phyloP scores from a whole-genome alignment of 2,329 filamentous ascomycete species.

The Tolypocladium capitatum region DNA sequence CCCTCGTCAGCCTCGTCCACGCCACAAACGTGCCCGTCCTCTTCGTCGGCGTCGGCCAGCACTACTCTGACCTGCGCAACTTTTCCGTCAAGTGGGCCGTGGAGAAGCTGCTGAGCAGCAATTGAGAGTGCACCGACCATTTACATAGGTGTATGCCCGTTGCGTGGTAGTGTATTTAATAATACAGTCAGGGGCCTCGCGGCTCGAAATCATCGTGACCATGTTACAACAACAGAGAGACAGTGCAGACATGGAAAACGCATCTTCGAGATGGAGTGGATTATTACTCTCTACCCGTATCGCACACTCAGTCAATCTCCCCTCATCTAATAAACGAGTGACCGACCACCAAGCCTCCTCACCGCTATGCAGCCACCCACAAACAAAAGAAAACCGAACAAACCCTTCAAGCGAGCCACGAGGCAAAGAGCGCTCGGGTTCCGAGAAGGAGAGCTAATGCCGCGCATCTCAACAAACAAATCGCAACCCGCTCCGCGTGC shows the following conservation, averaged over 20 bases:
- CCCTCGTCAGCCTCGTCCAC: slow-evolving; percentile 92
- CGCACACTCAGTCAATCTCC: background rate
- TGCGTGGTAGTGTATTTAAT: background rate
- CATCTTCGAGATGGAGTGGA: slow-evolving; percentile 1
- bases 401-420: background rate
- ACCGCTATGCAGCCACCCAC: slow-evolving; percentile 8
- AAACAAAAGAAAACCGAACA: slow-evolving; percentile 1
- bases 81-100: slow-evolving; percentile 60
- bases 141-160: background rate
- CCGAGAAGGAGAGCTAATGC: background rate
- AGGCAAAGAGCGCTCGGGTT: background rate
- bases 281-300: slow-evolving; percentile 5
- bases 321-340: slow-evolving; percentile 1
- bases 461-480: background rate
- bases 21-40: slow-evolving; percentile 92
- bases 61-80: slow-evolving; percentile 55
- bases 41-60: slow-evolving; percentile 67
- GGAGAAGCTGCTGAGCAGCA: slow-evolving; percentile 46
- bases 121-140: slow-evolving; percentile 18
- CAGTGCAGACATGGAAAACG: background rate
- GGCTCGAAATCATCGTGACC: background rate
- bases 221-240: background rate
- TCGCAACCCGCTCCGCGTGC: background rate
- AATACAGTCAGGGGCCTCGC: background rate
- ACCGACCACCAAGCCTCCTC: background rate